Evolutionary conservation across 805 yeast genomes (phyloP), one percentile per base, ranked within the genome.

Genomic region (Starmerella etchellsii): DNA sequence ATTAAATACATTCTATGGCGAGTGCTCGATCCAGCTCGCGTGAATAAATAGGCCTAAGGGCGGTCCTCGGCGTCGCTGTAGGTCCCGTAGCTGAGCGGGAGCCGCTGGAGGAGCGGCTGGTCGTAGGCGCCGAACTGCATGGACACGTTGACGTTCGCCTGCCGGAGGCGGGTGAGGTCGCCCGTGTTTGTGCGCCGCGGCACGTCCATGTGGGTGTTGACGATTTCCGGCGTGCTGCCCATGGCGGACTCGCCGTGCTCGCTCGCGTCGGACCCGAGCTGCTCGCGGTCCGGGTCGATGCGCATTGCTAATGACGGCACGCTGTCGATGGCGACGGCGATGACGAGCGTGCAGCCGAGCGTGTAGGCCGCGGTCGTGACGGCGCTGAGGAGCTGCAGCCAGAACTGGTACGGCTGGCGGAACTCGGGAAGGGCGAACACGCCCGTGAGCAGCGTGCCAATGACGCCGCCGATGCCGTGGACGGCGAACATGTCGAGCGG

Each of bases 401-500:
- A 91, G 50, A 85, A 73, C 66, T 85, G 96, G 43, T 84, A 76
- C 14, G 40, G 28, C 11, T 10, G 32, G 4, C 39, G 22, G 39
- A 38, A 37, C 49, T 83, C 74, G 61, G 81, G 82, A 37, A 93
- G 83, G 22, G 97, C 94, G 60, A 88, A 88, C 49, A 88, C 68
- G 58, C 95, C 97, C 20, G 96, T 88, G 61, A 85, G 60, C 19
- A 80, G 65, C 22, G 81, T 47, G 56, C 61, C 51, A 64, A 66
- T 30, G 53, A 68, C 45, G 61, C 73, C 48, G 44, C 57, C 50
- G 36, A 56, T 38, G 65, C 68, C 46, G 71, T 71, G 50, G 67
- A 73, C 53, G 69, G 91, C 62, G 85, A 85, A 88, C 36, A 85
- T 94, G 61, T 87, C 96, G 69, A 87, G 70, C 66, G 95, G 95